Evolutionary conservation across 176 grass and related monocot species (phyloP).

Genomic region (Eleusine indica): DNA sequence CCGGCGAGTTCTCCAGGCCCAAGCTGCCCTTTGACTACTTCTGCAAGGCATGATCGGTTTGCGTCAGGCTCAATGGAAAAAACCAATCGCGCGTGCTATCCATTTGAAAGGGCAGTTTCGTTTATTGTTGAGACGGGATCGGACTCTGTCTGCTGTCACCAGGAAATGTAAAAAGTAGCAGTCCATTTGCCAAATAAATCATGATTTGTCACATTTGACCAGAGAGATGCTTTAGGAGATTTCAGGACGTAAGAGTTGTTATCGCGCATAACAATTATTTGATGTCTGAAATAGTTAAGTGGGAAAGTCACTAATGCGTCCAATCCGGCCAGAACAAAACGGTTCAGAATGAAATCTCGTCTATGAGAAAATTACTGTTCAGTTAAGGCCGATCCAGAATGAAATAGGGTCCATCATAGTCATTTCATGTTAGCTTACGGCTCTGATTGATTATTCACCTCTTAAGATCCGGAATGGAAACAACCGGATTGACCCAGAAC

Average conservation of each 20-base stretch:
- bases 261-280: too few species aligned
- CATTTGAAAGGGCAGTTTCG: background rate
- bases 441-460: too few species aligned
- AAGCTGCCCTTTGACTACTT: slow-evolving; percentile 63
- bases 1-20: slow-evolving; percentile 62
- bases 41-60: slow-evolving; percentile 33
- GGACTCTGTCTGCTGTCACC: background rate
- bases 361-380: too few species aligned
- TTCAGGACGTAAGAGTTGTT: background rate
- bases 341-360: too few species aligned
- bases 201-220: background rate
- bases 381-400: too few species aligned
- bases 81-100: background rate
- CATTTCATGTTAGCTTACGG: too few species aligned
- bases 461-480: too few species aligned
- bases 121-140: background rate
- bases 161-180: background rate
- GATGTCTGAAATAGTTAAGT: too few species aligned
- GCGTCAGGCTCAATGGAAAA: background rate
- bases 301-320: too few species aligned
- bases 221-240: background rate
- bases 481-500: too few species aligned
- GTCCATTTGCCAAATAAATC: background rate
- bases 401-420: too few species aligned
- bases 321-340: too few species aligned